Evolutionary conservation across 2,329 filamentous ascomycete genomes (phyloP).

Genomic region (Daldinia sp.): DNA sequence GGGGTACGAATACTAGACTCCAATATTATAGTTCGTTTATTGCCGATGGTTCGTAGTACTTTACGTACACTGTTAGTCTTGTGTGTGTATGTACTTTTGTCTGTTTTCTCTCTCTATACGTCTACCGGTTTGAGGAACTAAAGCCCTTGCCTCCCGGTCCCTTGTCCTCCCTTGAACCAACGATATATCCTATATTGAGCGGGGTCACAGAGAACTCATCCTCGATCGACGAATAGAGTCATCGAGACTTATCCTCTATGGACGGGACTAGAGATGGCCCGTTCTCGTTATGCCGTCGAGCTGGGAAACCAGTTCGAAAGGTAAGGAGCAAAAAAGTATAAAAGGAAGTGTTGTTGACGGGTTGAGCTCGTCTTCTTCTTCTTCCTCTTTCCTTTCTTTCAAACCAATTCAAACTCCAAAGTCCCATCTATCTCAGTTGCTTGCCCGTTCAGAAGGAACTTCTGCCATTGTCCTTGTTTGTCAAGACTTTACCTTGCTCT

Average conservation of each 20-base stretch:
- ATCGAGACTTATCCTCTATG: constrained; percentile 43
- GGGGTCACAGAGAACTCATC: constrained; percentile 50
- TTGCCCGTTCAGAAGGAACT: constrained; percentile 36
- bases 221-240: constrained; percentile 51
- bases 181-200: constrained; percentile 50
- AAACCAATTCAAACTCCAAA: constrained; percentile 42
- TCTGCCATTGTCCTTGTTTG: constrained; percentile 38
- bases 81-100: constrained; percentile 4
- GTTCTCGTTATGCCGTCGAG: constrained; percentile 45
- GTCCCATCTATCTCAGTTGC: constrained; percentile 32
- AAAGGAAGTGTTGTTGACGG: constrained; percentile 67
- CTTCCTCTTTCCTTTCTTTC: constrained; percentile 63
- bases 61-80: background rate
- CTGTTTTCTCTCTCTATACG: constrained; percentile 9
- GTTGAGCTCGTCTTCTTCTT: constrained; percentile 60
- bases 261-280: constrained; percentile 45
- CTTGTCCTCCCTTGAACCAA: constrained; percentile 46
- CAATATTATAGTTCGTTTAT: constrained; percentile 33
- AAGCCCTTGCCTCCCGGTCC: constrained; percentile 36
- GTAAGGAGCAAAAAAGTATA: constrained; percentile 67
- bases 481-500: constrained; percentile 37
- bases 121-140: constrained; percentile 25
- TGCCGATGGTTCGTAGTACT: constrained; percentile 18
- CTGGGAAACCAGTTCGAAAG: constrained; percentile 18
- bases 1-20: constrained; percentile 28